Evolutionary conservation across 148 eudicot genomes (phyloP).

Genomic region (Arctostaphylos glauca): DNA sequence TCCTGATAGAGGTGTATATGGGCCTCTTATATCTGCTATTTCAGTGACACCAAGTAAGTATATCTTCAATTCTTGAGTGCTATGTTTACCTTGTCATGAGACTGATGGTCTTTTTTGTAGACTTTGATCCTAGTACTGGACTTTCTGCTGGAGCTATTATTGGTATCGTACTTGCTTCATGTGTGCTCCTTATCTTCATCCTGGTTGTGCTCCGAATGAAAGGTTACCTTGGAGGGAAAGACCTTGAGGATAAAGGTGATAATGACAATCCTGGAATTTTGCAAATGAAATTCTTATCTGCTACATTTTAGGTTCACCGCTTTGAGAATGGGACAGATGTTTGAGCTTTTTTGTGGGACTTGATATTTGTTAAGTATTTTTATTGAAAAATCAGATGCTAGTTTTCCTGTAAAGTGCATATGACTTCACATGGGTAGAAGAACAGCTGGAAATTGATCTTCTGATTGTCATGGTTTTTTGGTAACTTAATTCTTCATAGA

Average conservation of each 20-base stretch:
- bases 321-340: background rate
- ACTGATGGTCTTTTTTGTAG: conserved; percentile 31
- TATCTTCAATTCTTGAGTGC: background rate
- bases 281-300: conserved; percentile 5
- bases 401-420: background rate
- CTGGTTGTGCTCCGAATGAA: conserved; percentile 37
- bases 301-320: background rate
- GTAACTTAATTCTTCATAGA: too few species aligned
- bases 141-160: conserved; percentile 60
- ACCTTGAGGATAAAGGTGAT: conserved; percentile 43
- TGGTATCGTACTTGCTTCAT: conserved; percentile 56
- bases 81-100: background rate
- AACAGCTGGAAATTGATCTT: background rate
- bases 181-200: conserved; percentile 31
- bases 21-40: conserved; percentile 91
- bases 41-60: conserved; percentile 79
- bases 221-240: conserved; percentile 53
- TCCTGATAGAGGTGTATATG: conserved; percentile 71
- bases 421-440: background rate
- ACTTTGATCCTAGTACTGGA: conserved; percentile 45
- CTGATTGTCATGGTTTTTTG: background rate
- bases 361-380: background rate
- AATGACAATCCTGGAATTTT: background rate
- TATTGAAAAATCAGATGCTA: background rate
- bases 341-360: conserved; percentile 1